Conservation (phyloP, 2,329 filamentous ascomycete genomes). For the Pseudogymnoascus sp. region DNA sequence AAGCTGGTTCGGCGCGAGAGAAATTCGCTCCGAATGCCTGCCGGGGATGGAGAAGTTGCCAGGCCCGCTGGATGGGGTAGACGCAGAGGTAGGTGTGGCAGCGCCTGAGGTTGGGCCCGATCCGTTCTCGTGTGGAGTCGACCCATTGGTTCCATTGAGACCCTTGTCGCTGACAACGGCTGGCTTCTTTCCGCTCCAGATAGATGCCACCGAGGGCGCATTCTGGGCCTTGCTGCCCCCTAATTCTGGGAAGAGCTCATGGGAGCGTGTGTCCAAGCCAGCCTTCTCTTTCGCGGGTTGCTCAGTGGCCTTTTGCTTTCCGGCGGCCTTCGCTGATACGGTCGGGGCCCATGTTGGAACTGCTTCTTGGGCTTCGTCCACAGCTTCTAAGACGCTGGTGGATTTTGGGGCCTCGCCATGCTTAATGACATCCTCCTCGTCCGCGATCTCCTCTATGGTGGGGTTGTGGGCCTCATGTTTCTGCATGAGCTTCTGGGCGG, state of each 20-base stretch:
- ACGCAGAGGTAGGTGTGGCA: constrained; percentile 37
- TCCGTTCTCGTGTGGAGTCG: constrained; percentile 41
- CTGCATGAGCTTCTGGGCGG: constrained; percentile 51
- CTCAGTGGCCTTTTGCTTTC: constrained; percentile 57
- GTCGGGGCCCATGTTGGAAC: constrained; percentile 41
- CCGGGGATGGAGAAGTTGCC: constrained; percentile 70
- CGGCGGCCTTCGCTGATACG: constrained; percentile 55
- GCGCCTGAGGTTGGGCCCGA: constrained; percentile 57
- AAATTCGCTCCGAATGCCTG: constrained; percentile 69
- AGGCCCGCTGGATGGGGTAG: constrained; percentile 28
- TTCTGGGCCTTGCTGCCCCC: constrained; percentile 58
- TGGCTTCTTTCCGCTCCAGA: constrained; percentile 69
- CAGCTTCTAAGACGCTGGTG: constrained; percentile 28
- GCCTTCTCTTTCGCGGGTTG: constrained; percentile 30
- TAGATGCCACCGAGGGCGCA: constrained; percentile 54
- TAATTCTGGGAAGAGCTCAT: constrained; percentile 90
- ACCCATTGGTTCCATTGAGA: constrained; percentile 39
- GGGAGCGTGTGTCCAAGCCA: constrained; percentile 71
- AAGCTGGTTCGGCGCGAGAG: constrained; percentile 67
- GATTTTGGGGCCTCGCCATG: constrained; percentile 44
- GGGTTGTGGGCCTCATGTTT: constrained; percentile 51
- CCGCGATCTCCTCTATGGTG: constrained; percentile 71
- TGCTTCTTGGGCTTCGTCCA: constrained; percentile 30
- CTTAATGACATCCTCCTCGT: constrained; percentile 70
- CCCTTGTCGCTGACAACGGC: constrained; percentile 45